Conservation (phyloP, 2,329 filamentous ascomycete genomes). For the Colletotrichum shisoi region DNA sequence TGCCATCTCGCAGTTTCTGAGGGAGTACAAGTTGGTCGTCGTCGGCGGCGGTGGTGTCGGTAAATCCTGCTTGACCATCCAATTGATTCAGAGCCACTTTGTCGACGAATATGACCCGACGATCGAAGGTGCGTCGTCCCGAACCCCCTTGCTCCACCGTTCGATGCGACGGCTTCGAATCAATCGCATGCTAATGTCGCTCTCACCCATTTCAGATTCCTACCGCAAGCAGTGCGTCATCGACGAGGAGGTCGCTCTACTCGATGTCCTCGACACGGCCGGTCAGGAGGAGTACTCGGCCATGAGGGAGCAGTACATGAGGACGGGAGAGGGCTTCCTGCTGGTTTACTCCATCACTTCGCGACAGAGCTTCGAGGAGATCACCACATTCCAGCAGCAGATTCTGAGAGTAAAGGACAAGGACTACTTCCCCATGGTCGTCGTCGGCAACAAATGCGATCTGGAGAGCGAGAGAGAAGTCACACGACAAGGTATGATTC, state of each 20-base stretch:
- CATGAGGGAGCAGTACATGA: slow-evolving; percentile 99
- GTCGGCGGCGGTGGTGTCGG: slow-evolving; percentile 98
- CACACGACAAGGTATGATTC: slow-evolving; percentile 80
- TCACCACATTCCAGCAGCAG: slow-evolving; percentile 98
- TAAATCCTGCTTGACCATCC: slow-evolving; percentile 98
- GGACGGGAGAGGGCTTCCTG: slow-evolving; percentile 96
- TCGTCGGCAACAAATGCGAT: slow-evolving; percentile 99
- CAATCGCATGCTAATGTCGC: slow-evolving; percentile 41
- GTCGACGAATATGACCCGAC: slow-evolving; percentile 99
- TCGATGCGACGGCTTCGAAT: slow-evolving; percentile 22
- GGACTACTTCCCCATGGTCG: slow-evolving; percentile 99
- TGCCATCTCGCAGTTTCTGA: slow-evolving; percentile 68
- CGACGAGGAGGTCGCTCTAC: slow-evolving; percentile 95
- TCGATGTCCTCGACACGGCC: slow-evolving; percentile 97
- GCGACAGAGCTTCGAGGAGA: slow-evolving; percentile 96
- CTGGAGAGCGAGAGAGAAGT: slow-evolving; percentile 91
- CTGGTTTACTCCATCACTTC: slow-evolving; percentile 99
- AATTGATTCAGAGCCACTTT: slow-evolving; percentile 95
- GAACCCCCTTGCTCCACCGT: slow-evolving; percentile 16
- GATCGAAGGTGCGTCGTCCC: slow-evolving; percentile 80
- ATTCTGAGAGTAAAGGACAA: slow-evolving; percentile 99
- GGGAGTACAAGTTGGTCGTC: slow-evolving; percentile 96
- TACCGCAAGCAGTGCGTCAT: slow-evolving; percentile 99
- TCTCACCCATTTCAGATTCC: slow-evolving; percentile 71
- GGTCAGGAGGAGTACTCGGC: slow-evolving; percentile 99